A percentile compares a stretch with the other conserved stretches of the same genome.
These are phyloP conservation scores for Rubus idaeus DNA, from an alignment of 306 rosid genomes.

Conservation along the genomic window DNA sequence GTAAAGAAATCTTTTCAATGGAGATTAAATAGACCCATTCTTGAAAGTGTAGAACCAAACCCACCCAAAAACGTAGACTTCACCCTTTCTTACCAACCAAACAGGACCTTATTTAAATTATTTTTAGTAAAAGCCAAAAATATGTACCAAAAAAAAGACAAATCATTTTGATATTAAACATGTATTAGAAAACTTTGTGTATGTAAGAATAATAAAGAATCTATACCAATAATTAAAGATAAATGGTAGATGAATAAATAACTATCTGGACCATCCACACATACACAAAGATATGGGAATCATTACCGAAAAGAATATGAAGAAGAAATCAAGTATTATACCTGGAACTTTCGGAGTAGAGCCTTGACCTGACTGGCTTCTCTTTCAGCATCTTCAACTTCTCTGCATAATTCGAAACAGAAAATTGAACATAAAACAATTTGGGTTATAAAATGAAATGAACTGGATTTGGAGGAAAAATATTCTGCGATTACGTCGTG, in stretches of 20 bases:
- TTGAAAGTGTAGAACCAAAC: background rate
- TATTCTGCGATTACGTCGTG: background rate
- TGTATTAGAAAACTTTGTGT: background rate
- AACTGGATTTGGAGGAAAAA: too few species aligned
- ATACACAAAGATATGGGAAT: background rate
- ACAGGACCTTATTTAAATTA: background rate
- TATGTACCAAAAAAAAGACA: background rate
- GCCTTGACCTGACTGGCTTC: slow-evolving; percentile 33
- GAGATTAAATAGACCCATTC: background rate
- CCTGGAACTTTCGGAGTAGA: slow-evolving; percentile 46
- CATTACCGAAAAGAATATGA: background rate
- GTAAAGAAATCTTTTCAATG: background rate
- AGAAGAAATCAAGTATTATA: slow-evolving; percentile 5
- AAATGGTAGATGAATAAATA: too few species aligned
- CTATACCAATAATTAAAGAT: background rate
- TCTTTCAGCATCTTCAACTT: slow-evolving; percentile 35
- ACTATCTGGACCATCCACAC: too few species aligned
- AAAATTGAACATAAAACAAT: too few species aligned
- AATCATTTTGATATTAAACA: background rate
- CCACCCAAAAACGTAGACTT: background rate
- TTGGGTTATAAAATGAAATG: too few species aligned
- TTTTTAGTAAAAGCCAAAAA: background rate
- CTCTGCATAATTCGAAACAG: slow-evolving; percentile 39
- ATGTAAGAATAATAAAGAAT: background rate
- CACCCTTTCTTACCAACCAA: slow-evolving; percentile 13